These are phyloP conservation scores for Aspergillus amoenus DNA, from an alignment of 2,329 filamentous ascomycete species.

Conservation along the genomic window DNA sequence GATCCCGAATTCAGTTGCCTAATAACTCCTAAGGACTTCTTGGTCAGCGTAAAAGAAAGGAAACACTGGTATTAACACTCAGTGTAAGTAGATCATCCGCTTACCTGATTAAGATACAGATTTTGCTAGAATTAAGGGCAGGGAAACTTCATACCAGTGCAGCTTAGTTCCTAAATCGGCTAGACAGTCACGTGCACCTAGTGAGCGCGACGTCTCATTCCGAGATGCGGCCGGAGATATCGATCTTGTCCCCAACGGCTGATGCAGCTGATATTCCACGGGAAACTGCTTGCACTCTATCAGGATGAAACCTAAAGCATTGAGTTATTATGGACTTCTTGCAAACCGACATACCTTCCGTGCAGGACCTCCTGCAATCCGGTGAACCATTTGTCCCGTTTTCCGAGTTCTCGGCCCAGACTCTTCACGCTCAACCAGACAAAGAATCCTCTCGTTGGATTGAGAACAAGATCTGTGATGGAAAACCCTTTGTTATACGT, in stretches of 20 bases:
- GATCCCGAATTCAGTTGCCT: not conserved
- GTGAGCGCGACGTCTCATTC: conserved; percentile 2
- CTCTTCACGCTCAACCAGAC: conserved; percentile 4
- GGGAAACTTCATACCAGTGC: not conserved
- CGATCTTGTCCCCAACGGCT: not conserved
- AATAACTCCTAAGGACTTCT: not conserved
- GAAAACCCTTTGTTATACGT: conserved; percentile 35
- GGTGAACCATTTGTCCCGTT: conserved; percentile 19
- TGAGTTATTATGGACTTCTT: conserved; percentile 8
- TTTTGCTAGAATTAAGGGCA: not conserved
- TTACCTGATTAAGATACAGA: not conserved
- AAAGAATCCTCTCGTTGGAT: conserved; percentile 26
- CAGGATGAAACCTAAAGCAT: not conserved
- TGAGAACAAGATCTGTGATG: conserved; percentile 28
- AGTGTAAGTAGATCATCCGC: not conserved
- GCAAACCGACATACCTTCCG: conserved; percentile 1
- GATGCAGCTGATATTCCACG: not conserved
- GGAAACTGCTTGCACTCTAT: not conserved
- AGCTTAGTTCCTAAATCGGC: conserved; percentile 6
- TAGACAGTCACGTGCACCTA: conserved; percentile 7
- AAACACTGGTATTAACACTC: not conserved
- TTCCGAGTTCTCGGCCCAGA: conserved; percentile 21
- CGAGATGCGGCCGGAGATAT: not conserved
- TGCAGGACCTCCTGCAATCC: conserved; percentile 13
- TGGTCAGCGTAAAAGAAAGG: not conserved